Evolutionary conservation across 768 basidiomycete species (phyloP), one percentile per base, ranked within the genome.

Genomic region (Ramaria sp.): DNA sequence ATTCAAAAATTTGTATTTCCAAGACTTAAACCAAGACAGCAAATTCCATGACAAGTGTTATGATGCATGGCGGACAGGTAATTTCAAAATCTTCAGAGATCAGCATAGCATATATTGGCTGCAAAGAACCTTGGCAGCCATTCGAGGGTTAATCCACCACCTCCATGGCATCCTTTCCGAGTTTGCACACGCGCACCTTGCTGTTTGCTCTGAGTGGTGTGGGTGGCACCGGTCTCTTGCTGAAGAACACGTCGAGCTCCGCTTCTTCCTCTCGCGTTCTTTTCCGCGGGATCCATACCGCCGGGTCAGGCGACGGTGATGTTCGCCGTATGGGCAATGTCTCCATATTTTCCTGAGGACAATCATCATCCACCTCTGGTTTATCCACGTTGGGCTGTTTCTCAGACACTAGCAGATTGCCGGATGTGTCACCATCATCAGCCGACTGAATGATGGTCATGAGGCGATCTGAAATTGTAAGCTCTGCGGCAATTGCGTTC

Each of bases 91-190:
- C 7, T 34, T 34, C 32, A 34, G 8, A 34, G 32, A 34, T 34
- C 32, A 34, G 32, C 13, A 34, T 9, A 2, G 32, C 32, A 34
- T 34, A 34, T 34, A 34, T 9, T 13, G 32, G 32, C 13, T 34
- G 32, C 8, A 34, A 9, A 34, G 32, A 34, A n/a, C n/a, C 32
- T 9, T 34, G 32, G 32, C 8, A 2, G 3, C 1, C 13, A 4
- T 8, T 34, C 32, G 39, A 56, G 10, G 47, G 60, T 12, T 36
- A 50, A 50, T 50, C 48, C 34, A 50, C 20, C 12, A 20, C 48
- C 48, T 50, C 30, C 48, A 50, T 50, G 10, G 48, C 48, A 9
- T 50, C 32, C 32, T 50, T 50, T 1, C 24, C 48, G 34, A 50
- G 48, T 4, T 50, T 50, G 48, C 48, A 50, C 13, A 37, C 6